Evolutionary conservation across 2,329 filamentous ascomycete genomes (phyloP).

Genomic region (Fusarium sp.): DNA sequence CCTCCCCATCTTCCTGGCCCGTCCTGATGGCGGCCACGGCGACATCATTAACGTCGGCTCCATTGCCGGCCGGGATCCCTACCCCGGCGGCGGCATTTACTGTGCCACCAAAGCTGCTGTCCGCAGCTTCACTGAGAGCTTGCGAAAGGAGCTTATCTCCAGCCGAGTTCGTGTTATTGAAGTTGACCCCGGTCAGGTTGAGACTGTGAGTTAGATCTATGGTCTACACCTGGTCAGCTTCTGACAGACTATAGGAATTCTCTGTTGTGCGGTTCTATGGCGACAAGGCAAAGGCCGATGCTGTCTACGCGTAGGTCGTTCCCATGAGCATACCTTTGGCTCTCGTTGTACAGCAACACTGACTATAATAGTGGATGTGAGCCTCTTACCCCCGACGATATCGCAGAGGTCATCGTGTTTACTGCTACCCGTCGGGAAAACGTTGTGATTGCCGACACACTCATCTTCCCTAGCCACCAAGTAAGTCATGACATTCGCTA

Average conservation of each 20-base stretch:
- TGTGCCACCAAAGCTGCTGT: conserved; percentile 93
- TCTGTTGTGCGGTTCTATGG: conserved; percentile 88
- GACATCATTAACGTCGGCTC: conserved; percentile 96
- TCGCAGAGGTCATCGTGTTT: conserved; percentile 91
- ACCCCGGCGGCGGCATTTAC: conserved; percentile 88
- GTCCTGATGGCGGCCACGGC: conserved; percentile 78
- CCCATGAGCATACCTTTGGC: too few species aligned
- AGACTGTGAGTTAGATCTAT: conserved; percentile 71
- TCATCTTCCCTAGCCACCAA: conserved; percentile 92
- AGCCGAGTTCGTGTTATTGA: conserved; percentile 86
- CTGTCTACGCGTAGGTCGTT: conserved; percentile 80
- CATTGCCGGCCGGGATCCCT: conserved; percentile 87
- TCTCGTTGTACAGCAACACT: background rate
- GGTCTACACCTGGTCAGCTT: background rate
- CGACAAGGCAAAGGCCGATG: conserved; percentile 88
- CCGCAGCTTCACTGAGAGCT: conserved; percentile 81
- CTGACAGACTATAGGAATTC: conserved; percentile 71
- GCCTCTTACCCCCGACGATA: conserved; percentile 88
- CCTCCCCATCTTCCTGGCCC: conserved; percentile 82
- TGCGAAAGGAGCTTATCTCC: conserved; percentile 85
- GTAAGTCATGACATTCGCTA: conserved; percentile 55
- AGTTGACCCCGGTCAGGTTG: conserved; percentile 91
- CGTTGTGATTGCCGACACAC: conserved; percentile 86
- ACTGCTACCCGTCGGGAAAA: conserved; percentile 86
- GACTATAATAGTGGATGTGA: conserved; percentile 72